Base-by-base conservation (phyloP, 1,284 basidiomycete species). In the Bondarzewia mesenterica region DNA sequence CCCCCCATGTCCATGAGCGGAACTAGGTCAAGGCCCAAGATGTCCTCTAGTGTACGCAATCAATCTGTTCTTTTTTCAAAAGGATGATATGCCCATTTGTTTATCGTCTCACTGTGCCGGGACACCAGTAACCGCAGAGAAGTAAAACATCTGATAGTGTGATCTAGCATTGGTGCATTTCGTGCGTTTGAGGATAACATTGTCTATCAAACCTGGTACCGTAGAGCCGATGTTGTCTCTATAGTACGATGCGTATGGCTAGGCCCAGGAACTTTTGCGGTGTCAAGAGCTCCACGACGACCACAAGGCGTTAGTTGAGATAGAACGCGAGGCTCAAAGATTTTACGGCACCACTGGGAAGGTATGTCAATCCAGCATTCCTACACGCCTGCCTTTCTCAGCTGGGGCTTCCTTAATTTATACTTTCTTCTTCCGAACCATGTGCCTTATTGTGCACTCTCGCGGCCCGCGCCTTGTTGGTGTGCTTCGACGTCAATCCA, bases 341-440 rank as follows among this genome's bases (percentile, higher is more conserved):
- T 32, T 10, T 23, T 26, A 43, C 42, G 42, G 25, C 42, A 43
- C 29, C 15, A 18, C 23, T 20, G 25, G n/a, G n/a, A n/a, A n/a
- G n/a, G n/a, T n/a, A n/a, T n/a, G n/a, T n/a, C n/a, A n/a, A n/a
- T n/a, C n/a, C n/a, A n/a, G n/a, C n/a, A n/a, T n/a, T n/a, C 45
- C 37, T 35, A 39, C 45, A 38, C 21, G 44, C 14, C 36, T 39
- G 45, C 45, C 45, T 18, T 47, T 40, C 36, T 47, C 45, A 47
- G 36, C 5, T 29, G 32, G 36, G 18, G 26, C 23, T 10, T 32
- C 12, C 29, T 32, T 10, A n/a, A 32, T 3, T 32, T 32, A 15
- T 15, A 18, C 10, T 43, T 25, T 16, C 27, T 26, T 47, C 25
- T 25, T 25, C 23, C 21, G 36, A 20, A 21, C 38, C 18, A 21